Conservation (phyloP, 495 filamentous ascomycete genomes). For the Lasiosphaeria hispida region DNA sequence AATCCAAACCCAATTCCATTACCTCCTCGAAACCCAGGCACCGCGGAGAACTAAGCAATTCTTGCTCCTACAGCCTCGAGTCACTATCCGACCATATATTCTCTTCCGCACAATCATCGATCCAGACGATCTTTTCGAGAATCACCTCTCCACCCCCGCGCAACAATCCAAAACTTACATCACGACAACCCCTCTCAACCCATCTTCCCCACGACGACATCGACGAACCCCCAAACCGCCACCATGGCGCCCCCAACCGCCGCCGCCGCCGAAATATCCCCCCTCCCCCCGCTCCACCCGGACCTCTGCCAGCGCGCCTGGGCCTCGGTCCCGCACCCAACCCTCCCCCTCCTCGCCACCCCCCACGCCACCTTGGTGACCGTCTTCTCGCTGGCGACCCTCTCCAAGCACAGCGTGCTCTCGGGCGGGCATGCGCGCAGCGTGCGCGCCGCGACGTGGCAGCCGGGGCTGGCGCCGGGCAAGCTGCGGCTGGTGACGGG, state of each 20-base stretch:
- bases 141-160: neutral
- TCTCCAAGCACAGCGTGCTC: slow-evolving; percentile 72
- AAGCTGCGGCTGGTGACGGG: slow-evolving; percentile 78
- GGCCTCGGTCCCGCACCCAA: slow-evolving; percentile 81
- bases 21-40: neutral
- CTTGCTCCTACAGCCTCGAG: no score
- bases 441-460: slow-evolving; percentile 79
- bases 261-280: slow-evolving; percentile 16
- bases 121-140: no score
- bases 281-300: slow-evolving; percentile 55
- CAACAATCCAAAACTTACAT: neutral
- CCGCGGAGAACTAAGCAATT: no score
- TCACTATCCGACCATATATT: no score
- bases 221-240: neutral
- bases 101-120: no score
- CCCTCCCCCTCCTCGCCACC: slow-evolving; percentile 83
- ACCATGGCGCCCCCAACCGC: neutral
- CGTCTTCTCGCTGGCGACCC: slow-evolving; percentile 79
- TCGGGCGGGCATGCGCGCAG: slow-evolving; percentile 87
- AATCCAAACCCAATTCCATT: slow-evolving; percentile 4
- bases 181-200: neutral
- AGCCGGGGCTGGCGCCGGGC: slow-evolving; percentile 61
- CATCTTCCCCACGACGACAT: neutral
- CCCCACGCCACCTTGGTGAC: slow-evolving; percentile 80
- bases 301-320: slow-evolving; percentile 80